Evolutionary conservation across 1,139 yeast species (phyloP), one percentile per base, ranked within the genome.

Genomic region (Pneumocystis sp.): DNA sequence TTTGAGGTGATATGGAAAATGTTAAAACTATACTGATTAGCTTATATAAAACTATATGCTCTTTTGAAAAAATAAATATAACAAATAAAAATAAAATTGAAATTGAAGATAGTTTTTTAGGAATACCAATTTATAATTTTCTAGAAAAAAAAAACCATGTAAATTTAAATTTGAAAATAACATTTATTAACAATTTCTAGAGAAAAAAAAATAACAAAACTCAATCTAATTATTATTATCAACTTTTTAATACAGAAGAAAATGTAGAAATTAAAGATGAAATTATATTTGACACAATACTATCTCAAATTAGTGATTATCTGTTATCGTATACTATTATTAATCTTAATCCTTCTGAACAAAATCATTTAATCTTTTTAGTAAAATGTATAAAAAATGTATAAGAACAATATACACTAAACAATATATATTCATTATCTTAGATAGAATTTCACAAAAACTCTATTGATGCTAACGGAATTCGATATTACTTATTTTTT

Each of bases 391-490:
- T 44, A 44, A 44, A 44, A 44, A 44, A 44, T 15, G 56, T 44
- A 44, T 44, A 44, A 44, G 3, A 44, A 44, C 31, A 44, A 44
- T 19, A 19, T 12, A 44, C 12, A 8, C 15, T 44, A 44, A 21
- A 44, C 12, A 12, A 44, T 10, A 44, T 19, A 8, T 44, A 44
- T 21, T 44, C 56, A 34, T 25, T 40, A 44, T 71, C 70, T 42
- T 83, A 82, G 34, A 79, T 89, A 7, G 79, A 81, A 21, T 78
- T 79, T 65, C 77, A 81, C 61, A 73, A 77, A n/a, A 69, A 76
- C 15, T 77, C 85, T 1, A 74, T 89, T 34, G 97, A 91, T 74
- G 78, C 78, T 35, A 86, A 86, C 74, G 97, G 95, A 0, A 74
- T 85, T 17, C 77, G 89, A 65, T 91, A 85, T 71, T 78, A 85